Evolutionary conservation across 2,329 filamentous ascomycete genomes (phyloP).

Genomic region (Botrytis byssoidea): DNA sequence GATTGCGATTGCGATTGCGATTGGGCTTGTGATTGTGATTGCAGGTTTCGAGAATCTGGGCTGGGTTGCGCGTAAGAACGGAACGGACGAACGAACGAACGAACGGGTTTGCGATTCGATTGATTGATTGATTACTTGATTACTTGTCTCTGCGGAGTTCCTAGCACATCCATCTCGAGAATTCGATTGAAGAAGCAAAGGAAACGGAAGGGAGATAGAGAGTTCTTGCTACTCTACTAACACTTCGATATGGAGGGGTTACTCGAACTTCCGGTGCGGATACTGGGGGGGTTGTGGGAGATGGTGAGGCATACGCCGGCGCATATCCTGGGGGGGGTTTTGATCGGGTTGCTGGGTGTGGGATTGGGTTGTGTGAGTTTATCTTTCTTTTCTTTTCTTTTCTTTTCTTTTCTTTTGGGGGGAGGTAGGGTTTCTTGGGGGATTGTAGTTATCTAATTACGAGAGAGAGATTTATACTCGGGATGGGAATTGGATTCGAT

Average conservation of each 20-base stretch:
- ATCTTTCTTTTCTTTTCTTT: neutral
- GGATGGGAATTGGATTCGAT: neutral
- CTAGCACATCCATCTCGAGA: neutral
- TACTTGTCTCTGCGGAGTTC: neutral
- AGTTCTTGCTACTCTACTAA: neutral
- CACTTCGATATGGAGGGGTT: conserved; percentile 2
- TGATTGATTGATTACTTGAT: neutral
- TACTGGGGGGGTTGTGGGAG: conserved; percentile 6
- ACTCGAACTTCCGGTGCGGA: neutral
- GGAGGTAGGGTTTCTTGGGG: neutral
- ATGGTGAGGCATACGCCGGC: neutral
- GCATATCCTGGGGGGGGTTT: neutral
- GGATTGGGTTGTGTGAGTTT: conserved; percentile 13
- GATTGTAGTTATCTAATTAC: neutral
- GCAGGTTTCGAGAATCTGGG: neutral
- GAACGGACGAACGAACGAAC: neutral
- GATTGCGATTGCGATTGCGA: neutral
- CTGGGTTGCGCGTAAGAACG: neutral
- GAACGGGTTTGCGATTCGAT: neutral
- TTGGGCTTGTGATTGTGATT: neutral
- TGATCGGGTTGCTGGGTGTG: conserved; percentile 1
- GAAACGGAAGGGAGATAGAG: neutral
- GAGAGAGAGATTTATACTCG: neutral
- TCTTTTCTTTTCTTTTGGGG: neutral
- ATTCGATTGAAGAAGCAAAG: neutral